phyloP scores from a whole-genome alignment of 2,329 filamentous ascomycete genomes.

The Scedosporium minutisporum region DNA sequence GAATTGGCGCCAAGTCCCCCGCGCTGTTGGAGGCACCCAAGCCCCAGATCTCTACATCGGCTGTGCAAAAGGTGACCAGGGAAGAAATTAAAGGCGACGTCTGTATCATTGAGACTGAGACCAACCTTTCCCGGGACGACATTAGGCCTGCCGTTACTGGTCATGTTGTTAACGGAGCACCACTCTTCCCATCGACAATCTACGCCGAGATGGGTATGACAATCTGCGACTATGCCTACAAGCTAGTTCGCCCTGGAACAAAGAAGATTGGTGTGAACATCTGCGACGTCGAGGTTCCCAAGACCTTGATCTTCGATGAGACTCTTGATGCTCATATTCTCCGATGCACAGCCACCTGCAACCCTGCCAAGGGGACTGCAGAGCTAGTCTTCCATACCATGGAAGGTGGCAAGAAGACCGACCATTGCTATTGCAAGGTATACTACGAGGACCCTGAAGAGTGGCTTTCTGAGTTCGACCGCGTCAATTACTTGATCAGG shows the following conservation, averaged over 20 bases:
- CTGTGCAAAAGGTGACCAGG: constrained; percentile 53
- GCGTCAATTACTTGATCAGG: constrained; percentile 60
- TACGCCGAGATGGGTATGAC: constrained; percentile 57
- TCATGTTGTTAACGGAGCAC: constrained; percentile 58
- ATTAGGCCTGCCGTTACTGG: constrained; percentile 50
- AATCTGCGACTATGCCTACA: constrained; percentile 52
- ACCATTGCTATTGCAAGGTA: constrained; percentile 54
- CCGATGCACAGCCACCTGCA: constrained; percentile 48
- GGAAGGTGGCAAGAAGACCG: constrained; percentile 46
- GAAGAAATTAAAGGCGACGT: constrained; percentile 53
- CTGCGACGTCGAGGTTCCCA: constrained; percentile 56
- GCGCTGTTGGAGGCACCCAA: constrained; percentile 28
- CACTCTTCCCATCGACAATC: constrained; percentile 51
- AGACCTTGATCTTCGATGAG: constrained; percentile 54
- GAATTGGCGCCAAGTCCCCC: constrained; percentile 32
- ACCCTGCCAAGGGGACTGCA: constrained; percentile 44
- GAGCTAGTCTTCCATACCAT: constrained; percentile 50
- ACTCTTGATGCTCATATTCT: constrained; percentile 44
- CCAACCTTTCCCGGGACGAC: constrained; percentile 54
- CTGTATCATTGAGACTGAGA: constrained; percentile 46
- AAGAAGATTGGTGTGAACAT: constrained; percentile 54
- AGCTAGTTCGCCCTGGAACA: constrained; percentile 47
- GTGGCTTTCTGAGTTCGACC: constrained; percentile 58
- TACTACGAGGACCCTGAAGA: constrained; percentile 49
- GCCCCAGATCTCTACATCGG: constrained; percentile 52